phyloP scores from a whole-genome alignment of 1,284 basidiomycete genomes.

The Trichosporon sp. region DNA sequence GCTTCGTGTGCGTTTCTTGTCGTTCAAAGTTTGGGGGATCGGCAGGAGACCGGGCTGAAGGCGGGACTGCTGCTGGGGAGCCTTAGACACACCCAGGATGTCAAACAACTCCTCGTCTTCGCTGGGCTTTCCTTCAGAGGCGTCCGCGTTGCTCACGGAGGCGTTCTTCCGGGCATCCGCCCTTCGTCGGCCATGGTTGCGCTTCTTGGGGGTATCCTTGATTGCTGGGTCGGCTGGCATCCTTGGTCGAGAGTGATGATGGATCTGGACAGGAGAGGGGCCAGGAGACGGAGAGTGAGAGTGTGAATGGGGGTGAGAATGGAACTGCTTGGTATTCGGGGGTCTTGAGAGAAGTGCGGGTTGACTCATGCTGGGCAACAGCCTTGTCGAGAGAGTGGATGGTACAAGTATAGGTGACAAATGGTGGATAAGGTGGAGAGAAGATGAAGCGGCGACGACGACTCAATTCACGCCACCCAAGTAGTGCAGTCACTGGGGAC shows the following conservation, averaged over 20 bases:
- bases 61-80: constrained; percentile 5
- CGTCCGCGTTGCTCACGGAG: constrained; percentile 10
- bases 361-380: constrained; percentile 1
- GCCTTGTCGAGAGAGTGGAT: background rate
- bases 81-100: constrained; percentile 27
- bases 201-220: background rate
- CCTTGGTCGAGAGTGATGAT: background rate
- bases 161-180: background rate
- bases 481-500: background rate
- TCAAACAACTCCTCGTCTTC: constrained; percentile 35
- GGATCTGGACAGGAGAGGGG: background rate
- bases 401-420: background rate
- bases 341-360: background rate
- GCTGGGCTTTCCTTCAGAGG: constrained; percentile 3
- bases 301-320: background rate
- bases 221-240: background rate
- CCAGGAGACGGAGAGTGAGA: background rate
- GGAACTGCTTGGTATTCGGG: background rate
- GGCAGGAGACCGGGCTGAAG: background rate
- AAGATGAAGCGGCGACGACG: background rate
- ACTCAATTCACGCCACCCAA: background rate
- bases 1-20: constrained; percentile 7
- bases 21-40: background rate
- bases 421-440: background rate
- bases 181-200: background rate